These are phyloP conservation scores for Glycine latifolia DNA, from an alignment of 306 rosid species.

Conservation along the genomic window DNA sequence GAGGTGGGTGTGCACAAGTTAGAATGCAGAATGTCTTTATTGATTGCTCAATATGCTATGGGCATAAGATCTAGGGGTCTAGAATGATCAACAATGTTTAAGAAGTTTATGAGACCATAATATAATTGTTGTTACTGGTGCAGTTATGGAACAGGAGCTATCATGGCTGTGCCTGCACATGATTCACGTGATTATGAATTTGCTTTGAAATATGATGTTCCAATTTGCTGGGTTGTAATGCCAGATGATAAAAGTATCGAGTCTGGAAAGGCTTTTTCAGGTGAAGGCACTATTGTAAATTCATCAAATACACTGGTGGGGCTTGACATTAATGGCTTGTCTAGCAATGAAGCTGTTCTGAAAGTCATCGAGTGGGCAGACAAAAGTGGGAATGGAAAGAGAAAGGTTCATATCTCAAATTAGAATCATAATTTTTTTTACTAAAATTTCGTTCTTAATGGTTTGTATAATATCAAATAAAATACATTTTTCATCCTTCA, in stretches of 20 bases:
- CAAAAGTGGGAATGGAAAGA: constrained; percentile 84
- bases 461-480: constrained; percentile 27
- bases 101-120: constrained; percentile 10
- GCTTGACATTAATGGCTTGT: constrained; percentile 81
- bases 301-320: constrained; percentile 68
- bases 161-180: constrained; percentile 98
- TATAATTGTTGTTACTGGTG: constrained; percentile 46
- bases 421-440: constrained; percentile 36
- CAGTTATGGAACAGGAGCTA: constrained; percentile 98
- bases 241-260: constrained; percentile 64
- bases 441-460: constrained; percentile 12
- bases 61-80: constrained; percentile 32
- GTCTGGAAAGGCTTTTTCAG: constrained; percentile 73
- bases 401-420: constrained; percentile 64
- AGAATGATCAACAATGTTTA: constrained; percentile 21
- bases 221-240: constrained; percentile 72
- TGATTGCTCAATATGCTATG: constrained; percentile 43
- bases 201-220: constrained; percentile 78
- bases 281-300: constrained; percentile 73
- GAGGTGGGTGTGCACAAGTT: constrained; percentile 65
- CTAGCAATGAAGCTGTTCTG: constrained; percentile 79
- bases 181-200: constrained; percentile 92
- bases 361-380: constrained; percentile 92
- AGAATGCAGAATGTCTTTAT: constrained; percentile 34
- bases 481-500: constrained; percentile 49